Evolutionary conservation across 805 yeast species (phyloP).

Genomic region (Babjeviella inositovora): DNA sequence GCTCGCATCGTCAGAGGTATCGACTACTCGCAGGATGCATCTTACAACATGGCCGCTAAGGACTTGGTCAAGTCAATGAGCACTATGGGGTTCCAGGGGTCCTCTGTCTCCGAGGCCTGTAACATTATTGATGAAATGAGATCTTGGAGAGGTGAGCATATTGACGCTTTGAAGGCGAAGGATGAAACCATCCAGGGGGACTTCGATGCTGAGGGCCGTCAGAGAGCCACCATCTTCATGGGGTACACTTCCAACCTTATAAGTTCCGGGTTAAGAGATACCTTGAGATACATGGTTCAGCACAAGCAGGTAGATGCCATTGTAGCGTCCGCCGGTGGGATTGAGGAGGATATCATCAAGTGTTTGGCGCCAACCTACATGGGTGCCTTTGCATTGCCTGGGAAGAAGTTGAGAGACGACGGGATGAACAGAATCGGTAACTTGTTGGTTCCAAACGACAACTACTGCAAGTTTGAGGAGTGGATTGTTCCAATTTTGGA

Average conservation of each 20-base stretch:
- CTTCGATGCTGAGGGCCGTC: constrained; percentile 64
- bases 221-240: constrained; percentile 80
- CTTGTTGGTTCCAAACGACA: constrained; percentile 91
- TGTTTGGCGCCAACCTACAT: constrained; percentile 92
- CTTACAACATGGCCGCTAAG: constrained; percentile 63
- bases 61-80: constrained; percentile 74
- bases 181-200: constrained; percentile 48
- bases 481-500: constrained; percentile 96
- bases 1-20: constrained; percentile 75
- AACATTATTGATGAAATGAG: constrained; percentile 90
- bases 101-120: constrained; percentile 74
- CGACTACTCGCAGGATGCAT: constrained; percentile 70
- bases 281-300: constrained; percentile 78
- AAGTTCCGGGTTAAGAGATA: constrained; percentile 87
- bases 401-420: constrained; percentile 71
- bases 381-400: constrained; percentile 80
- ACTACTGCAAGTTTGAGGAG: constrained; percentile 94
- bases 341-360: constrained; percentile 94
- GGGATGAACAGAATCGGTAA: constrained; percentile 98
- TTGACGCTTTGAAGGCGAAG: constrained; percentile 51
- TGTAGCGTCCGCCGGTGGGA: constrained; percentile 97
- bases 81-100: constrained; percentile 95
- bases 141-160: constrained; percentile 77
- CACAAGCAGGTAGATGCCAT: constrained; percentile 89
- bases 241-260: constrained; percentile 96